Base-by-base conservation (phyloP, 805 yeast species). In the Candida ovalis region DNA sequence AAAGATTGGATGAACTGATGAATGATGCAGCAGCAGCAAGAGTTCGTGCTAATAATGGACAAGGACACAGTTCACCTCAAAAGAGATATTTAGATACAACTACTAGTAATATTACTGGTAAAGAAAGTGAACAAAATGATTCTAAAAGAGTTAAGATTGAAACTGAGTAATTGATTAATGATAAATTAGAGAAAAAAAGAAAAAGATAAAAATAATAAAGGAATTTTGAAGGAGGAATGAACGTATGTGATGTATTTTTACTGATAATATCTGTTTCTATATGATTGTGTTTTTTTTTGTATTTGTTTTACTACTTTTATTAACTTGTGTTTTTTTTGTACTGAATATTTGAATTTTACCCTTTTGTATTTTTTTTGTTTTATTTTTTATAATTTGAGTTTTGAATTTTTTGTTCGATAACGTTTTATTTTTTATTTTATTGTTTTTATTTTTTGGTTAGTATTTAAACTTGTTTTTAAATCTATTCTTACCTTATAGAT, bases 1-100 rank as follows among this genome's bases (percentile, higher is more conserved):
- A 72, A 52, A 58, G 81, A 42, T 66, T 78, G 43, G 81, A 77
- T 49, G 81, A 76, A 48, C 50, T 65, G 42, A 57, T 54, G 4
- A 58, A 53, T 13, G 37, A 43, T 44, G 23, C 21, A 49, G 23
- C 48, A 47, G 23, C 21, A 49, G 23, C 48, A 47, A 47, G 42
- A 41, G 33, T 44, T 32, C 21, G 25, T n/a, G 39, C 33, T 12
- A 30, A 28, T 17, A 28, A 38, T 17, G 18, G 27, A 4, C 40
- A 43, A 18, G 39, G 46, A 10, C 17, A 22, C 7, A 32, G n/a
- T 18, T 35, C 38, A 5, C 38, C 38, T n/a, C 38, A 35, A 18
- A 35, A 35, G 21, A 35, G 38, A 35, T 35, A 35, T 17, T 12
- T 35, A 35, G 38, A 35, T n/a, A 2, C 19, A 15, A n/a, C 17